Percentiles rank a stretch among this genome's conserved stretches.
phyloP scores from a whole-genome alignment of 495 filamentous ascomycete species.

The Talaromyces nanjingensis region DNA sequence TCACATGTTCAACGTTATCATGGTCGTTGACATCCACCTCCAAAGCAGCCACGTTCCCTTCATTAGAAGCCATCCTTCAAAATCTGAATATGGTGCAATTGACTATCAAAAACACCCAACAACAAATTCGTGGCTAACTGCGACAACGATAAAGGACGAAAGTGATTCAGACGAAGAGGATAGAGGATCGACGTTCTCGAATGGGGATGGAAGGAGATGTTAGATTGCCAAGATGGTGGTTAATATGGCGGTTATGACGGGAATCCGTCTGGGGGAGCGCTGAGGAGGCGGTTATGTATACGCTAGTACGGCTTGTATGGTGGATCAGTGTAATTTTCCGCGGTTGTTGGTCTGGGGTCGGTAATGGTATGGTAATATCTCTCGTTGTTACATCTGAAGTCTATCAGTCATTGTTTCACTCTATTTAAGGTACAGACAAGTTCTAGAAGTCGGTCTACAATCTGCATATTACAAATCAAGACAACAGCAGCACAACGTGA shows the following conservation, averaged over 20 bases:
- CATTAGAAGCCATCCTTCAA: neutral
- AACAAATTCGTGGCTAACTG: neutral
- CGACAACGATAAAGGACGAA: neutral
- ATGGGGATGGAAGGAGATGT: neutral
- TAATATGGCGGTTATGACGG: neutral
- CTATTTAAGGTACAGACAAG: neutral
- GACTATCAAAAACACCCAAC: neutral
- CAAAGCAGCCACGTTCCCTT: conserved; percentile 5
- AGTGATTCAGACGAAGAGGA: neutral
- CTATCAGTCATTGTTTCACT: neutral
- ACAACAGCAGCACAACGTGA: neutral
- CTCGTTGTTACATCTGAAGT: neutral
- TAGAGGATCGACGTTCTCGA: neutral
- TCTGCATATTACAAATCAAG: neutral
- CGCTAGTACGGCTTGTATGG: neutral
- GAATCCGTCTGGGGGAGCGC: neutral
- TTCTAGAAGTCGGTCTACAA: neutral
- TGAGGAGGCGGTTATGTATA: neutral
- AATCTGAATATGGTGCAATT: neutral
- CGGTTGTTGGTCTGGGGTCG: neutral
- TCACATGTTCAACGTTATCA: neutral
- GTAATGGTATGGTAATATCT: neutral
- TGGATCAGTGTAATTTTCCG: neutral
- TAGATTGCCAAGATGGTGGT: neutral
- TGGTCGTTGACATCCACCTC: neutral